Evolutionary conservation across 2,329 filamentous ascomycete genomes (phyloP), one percentile per base, ranked within the genome.

Genomic region (Hypoxylon sp.): DNA sequence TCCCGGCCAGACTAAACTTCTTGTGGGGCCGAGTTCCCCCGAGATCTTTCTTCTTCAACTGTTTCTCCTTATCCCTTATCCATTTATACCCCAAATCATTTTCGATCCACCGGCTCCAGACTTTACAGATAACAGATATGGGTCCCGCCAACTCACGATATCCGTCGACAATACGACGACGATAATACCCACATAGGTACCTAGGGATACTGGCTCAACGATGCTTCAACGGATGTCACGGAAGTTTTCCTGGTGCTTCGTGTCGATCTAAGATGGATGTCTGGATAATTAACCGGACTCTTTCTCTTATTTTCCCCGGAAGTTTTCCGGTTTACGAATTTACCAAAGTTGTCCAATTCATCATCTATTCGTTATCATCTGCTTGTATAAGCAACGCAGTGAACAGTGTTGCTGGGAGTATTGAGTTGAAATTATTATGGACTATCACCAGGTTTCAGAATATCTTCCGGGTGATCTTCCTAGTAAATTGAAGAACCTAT

Each of bases 1-100:
- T 64, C 37, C 43, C 61, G 64, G 44, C 30, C 57, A 52, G 17
- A n/a, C 44, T 20, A 30, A 30, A 56, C 46, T 43, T 39, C 19
- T 24, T 30, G 65, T 65, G 65, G 62, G 56, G 62, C 65, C 65
- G 65, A 56, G 34, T 68, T 65, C 55, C 63, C 53, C 65, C 65
- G 65, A 68, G 15, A 17, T 19, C 10, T 26, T 20, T 22, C n/a
- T 43, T 46, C 30, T 17, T 20, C 32, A 13, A 3, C 13, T 13
- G 11, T 34, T 39, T 39, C 37, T 6, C 8, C 32, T 15, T 34
- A 11, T 39, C 37, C 37, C n/a, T 39, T 34, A 3, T 37, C 15
- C 37, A 15, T 7, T 39, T 34, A 3, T 37, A 8, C 49, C 47
- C 50, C 22, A 46, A 61, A 57, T n/a, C 47, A 56, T 51, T 49